These are phyloP conservation scores for Fusarium pseudoanthophilum DNA, from an alignment of 2,329 filamentous ascomycete species.

Conservation along the genomic window DNA sequence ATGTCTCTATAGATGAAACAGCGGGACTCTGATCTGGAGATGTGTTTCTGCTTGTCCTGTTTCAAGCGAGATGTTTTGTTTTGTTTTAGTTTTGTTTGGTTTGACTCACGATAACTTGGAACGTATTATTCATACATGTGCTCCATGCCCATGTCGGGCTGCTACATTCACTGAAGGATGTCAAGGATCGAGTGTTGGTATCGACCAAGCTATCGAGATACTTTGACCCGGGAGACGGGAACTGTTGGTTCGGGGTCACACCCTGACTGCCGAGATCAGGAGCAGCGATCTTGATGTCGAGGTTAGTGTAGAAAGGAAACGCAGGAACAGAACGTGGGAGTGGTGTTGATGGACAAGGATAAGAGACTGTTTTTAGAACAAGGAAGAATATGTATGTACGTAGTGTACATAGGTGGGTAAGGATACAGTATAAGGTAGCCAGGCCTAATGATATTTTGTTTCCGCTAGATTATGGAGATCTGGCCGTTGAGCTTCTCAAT, in stretches of 20 bases:
- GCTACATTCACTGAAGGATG: not conserved
- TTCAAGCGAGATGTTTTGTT: not conserved
- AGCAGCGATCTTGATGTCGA: constrained; percentile 3
- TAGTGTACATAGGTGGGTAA: too few species aligned
- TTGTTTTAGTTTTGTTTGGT: not conserved
- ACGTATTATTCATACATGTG: not conserved
- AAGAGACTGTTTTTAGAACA: constrained; percentile 27
- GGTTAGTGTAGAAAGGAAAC: not conserved
- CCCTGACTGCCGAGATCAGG: constrained; percentile 11
- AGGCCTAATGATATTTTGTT: not conserved
- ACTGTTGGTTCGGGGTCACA: constrained; percentile 6
- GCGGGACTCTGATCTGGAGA: not conserved
- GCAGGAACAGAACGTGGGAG: constrained; percentile 14
- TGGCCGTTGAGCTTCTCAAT: not conserved
- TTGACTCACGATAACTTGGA: not conserved
- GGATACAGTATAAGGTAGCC: not conserved
- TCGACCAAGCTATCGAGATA: not conserved
- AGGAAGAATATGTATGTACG: not conserved
- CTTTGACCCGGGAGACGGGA: not conserved
- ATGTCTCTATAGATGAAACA: not conserved
- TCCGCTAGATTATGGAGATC: not conserved
- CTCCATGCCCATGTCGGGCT: not conserved
- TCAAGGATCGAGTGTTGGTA: not conserved
- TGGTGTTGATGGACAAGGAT: constrained; percentile 12
- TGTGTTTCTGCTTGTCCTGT: not conserved